These are phyloP conservation scores for Begonia masoniana DNA, from an alignment of 306 rosid genomes.

Conservation along the genomic window DNA sequence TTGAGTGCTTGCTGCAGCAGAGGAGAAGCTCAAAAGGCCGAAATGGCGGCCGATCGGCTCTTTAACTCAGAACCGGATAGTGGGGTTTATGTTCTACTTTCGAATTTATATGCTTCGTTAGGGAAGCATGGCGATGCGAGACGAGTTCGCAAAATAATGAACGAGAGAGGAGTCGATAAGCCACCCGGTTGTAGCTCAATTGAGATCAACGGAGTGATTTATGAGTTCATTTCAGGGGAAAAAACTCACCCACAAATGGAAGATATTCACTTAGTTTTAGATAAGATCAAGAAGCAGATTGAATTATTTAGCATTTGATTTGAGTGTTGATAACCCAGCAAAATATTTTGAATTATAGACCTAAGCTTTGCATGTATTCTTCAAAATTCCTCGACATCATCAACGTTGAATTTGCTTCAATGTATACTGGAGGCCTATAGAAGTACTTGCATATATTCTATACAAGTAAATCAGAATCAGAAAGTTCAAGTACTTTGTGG, in stretches of 20 bases:
- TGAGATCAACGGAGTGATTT: constrained; percentile 38
- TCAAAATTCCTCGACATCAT: no score
- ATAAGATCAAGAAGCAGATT: constrained; percentile 23
- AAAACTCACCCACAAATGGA: constrained; percentile 32
- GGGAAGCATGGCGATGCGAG: constrained; percentile 41
- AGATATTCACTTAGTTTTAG: constrained; percentile 41
- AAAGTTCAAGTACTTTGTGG: neutral
- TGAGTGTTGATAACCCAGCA: no score
- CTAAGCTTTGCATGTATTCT: no score
- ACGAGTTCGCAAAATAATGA: constrained; percentile 54
- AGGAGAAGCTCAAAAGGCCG: constrained; percentile 45
- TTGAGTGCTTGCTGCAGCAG: constrained; percentile 59
- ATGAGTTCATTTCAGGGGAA: constrained; percentile 60
- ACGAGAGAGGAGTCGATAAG: constrained; percentile 36
- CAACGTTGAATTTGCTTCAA: no score
- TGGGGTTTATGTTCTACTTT: constrained; percentile 59
- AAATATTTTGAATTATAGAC: no score
- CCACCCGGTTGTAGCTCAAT: constrained; percentile 69
- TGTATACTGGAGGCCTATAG: no score
- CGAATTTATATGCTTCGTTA: constrained; percentile 39
- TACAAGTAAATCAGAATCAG: neutral
- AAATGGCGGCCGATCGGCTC: constrained; percentile 41
- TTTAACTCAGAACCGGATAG: constrained; percentile 28
- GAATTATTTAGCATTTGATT: neutral
- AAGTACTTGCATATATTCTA: neutral